These are phyloP conservation scores for Pascua sp. DNA, from an alignment of 1,284 basidiomycete species.

Conservation along the genomic window DNA sequence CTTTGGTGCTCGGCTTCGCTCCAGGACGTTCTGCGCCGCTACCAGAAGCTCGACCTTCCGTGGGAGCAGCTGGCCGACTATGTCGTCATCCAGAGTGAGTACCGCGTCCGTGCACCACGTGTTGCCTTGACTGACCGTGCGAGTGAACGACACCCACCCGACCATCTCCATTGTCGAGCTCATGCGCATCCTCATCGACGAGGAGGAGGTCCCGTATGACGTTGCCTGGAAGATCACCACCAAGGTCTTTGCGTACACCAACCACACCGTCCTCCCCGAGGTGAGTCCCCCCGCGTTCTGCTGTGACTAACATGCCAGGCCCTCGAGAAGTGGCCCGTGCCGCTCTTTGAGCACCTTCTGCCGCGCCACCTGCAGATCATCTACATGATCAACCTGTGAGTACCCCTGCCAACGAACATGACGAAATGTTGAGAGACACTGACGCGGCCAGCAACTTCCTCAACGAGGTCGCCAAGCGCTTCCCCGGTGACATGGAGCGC, in stretches of 20 bases:
- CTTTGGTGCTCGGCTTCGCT: slow-evolving; percentile 70
- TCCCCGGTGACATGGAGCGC: slow-evolving; percentile 75
- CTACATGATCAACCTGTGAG: slow-evolving; percentile 68
- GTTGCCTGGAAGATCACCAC: slow-evolving; percentile 80
- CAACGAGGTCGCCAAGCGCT: slow-evolving; percentile 74
- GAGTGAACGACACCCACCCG: slow-evolving; percentile 72
- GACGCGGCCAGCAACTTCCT: slow-evolving; percentile 34
- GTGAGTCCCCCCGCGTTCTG: not conserved
- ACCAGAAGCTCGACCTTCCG: slow-evolving; percentile 50
- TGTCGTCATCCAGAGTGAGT: slow-evolving; percentile 70
- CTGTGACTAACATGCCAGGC: slow-evolving; percentile 28
- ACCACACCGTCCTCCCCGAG: slow-evolving; percentile 60
- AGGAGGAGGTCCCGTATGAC: slow-evolving; percentile 80
- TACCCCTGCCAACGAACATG: not conserved
- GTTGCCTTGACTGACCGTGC: slow-evolving; percentile 1
- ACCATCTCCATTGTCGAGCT: slow-evolving; percentile 90
- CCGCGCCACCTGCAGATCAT: slow-evolving; percentile 73
- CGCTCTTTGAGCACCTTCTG: slow-evolving; percentile 72
- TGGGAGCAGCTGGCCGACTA: slow-evolving; percentile 65
- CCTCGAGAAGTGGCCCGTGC: slow-evolving; percentile 77
- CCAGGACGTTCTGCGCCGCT: slow-evolving; percentile 68
- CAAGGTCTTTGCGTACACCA: slow-evolving; percentile 89
- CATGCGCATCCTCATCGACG: slow-evolving; percentile 75
- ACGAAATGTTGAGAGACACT: slow-evolving; percentile 28
- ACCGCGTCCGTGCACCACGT: not conserved